A percentile compares a stretch with the other conserved stretches of the same genome.
phyloP scores from a whole-genome alignment of 2,329 filamentous ascomycete genomes.

The Plectosphaerella cucumerina region DNA sequence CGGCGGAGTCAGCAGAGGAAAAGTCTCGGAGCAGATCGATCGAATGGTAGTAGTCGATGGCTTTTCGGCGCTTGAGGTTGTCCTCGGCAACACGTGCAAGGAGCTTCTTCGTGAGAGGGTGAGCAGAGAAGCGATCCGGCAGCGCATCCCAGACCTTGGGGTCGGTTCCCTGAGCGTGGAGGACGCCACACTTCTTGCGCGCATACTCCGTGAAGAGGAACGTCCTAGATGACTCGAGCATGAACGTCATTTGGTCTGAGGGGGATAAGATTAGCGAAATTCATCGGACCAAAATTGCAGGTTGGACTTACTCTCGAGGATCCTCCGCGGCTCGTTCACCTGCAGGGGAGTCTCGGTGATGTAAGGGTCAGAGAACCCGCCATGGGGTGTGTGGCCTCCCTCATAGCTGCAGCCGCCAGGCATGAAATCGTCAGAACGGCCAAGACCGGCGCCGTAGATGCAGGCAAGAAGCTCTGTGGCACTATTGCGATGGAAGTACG shows the following conservation, averaged over 20 bases:
- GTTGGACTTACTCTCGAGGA: not conserved
- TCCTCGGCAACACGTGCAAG: not conserved
- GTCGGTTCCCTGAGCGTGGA: slow-evolving; percentile 33
- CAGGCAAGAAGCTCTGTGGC: slow-evolving; percentile 55
- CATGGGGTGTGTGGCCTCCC: slow-evolving; percentile 42
- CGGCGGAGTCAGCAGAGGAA: not conserved
- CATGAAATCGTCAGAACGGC: slow-evolving; percentile 34
- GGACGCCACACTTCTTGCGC: slow-evolving; percentile 21
- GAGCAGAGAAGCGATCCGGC: slow-evolving; percentile 44
- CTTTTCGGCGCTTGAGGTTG: not conserved
- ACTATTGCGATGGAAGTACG: slow-evolving; percentile 61
- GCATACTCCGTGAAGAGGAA: slow-evolving; percentile 57
- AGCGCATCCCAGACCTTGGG: slow-evolving; percentile 50
- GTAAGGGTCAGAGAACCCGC: slow-evolving; percentile 37
- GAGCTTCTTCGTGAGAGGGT: slow-evolving; percentile 12
- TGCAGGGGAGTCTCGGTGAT: not conserved
- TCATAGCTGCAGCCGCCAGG: slow-evolving; percentile 40
- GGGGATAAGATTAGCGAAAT: not conserved
- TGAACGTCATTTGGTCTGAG: not conserved
- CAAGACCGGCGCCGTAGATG: slow-evolving; percentile 29
- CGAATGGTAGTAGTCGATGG: not conserved
- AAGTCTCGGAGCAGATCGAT: not conserved
- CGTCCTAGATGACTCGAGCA: slow-evolving; percentile 21
- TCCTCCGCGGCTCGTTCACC: not conserved
- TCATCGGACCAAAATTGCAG: not conserved